Evolutionary conservation across 371 early-diverging fungal species (phyloP), one percentile per base, ranked within the genome.

Genomic region (Mucor plumbeus): DNA sequence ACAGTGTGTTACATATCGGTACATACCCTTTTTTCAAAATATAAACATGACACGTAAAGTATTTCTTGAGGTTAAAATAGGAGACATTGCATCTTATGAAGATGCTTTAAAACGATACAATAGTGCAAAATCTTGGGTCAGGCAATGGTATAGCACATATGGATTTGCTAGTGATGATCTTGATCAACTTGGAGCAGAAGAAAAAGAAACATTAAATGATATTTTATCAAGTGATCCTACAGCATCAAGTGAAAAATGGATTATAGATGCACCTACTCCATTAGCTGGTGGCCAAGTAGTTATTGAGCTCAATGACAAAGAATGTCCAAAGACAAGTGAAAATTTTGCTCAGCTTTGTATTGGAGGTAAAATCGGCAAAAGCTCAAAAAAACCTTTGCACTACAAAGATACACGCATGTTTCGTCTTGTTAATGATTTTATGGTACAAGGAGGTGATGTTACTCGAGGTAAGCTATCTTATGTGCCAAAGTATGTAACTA

Each of bases 401-500:
- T 91, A 84, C 69, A 70, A 78, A 57, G 64, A 71, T 34, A 76
- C 71, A 1, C 74, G 73, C 15, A 76, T 90, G 61, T 86, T 87
- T 63, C 84, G 88, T 26, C 73, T 89, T 39, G 84, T 88, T 19
- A 73, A 81, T 55, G 82, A 83, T 21, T 94, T 90, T 80, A 85
- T 92, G 64, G 81, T 90, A 4, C 95, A 94, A 68, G 94, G 92
- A 34, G 96, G 96, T 7, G 95, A 94, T 78, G 81, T 95, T 33
- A 91, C 92, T 31, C 76, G 86, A 69, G 80, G 79, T 78, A 72
- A 61, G 7, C 5, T 54, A 26, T 26, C 26, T 26, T 26, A 26
- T 26, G 26, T 21, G 17, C 3, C 10, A 13, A 14, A 40, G 40
- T 14, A 64, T n/a, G 15, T 60, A 7, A 21, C 50, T 39, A 41